Evolutionary conservation across 169 alveolate species (phyloP), one percentile per base, ranked within the genome.

Genomic region (Cryptosporidium meleagridis): DNA sequence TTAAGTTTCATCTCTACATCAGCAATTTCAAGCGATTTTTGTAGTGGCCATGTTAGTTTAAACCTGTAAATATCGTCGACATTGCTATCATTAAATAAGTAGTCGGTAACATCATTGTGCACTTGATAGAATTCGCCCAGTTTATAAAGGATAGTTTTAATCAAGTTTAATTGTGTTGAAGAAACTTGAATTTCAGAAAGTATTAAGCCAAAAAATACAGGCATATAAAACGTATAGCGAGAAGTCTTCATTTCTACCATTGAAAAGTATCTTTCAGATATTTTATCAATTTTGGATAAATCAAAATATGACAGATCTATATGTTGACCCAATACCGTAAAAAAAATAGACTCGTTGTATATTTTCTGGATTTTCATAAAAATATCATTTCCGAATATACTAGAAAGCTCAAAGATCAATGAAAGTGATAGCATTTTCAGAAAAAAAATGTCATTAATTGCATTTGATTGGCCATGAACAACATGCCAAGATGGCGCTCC

Each of bases 231-330:
- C 2, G 52, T 21, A 67, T 67, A 67, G 4, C 29, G 52, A 31
- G 51, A 67, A 18, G 73, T 67, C 23, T 67, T 67, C 51, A 67
- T 67, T 67, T 67, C 55, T 37, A 67, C 29, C 73, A 67, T 67
- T 29, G 52, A 33, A 33, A 31, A 67, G 29, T 67, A 67, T 3
- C 51, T 67, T 39, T 67, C 10, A 7, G 23, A n/a, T 31, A 67
- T 4, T 37, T 67, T 18, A 1, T 67, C 73, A 33, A n/a, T 4
- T 26, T 33, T 37, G 9, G 45, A 37, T 7, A 67, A 33, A 26
- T 39, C 29, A 67, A 67, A 39, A 18, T 14, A 9, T 16, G 55
- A 37, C 14, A 39, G 14, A 67, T 26, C 73, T 8, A 67, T 33
- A 67, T 67, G 73, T 67, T 67, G 73, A 2, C 52, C 52, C 33